Base-by-base conservation (phyloP, 345 rosid genomes). In the Bruguiera parviflora region DNA sequence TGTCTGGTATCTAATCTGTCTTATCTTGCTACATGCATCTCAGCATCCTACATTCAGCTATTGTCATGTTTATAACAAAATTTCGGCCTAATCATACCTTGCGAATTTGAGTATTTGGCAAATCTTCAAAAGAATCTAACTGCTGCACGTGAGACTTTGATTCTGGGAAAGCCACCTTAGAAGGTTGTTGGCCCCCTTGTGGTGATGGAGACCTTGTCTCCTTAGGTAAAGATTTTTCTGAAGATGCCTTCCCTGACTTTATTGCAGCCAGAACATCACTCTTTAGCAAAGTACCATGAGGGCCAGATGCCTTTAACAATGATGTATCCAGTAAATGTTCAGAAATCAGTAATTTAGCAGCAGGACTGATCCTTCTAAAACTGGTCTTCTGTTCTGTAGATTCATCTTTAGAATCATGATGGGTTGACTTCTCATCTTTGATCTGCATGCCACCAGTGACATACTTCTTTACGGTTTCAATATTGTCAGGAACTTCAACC, bases 51-150 rank as follows among this genome's bases (percentile, higher is more conserved):
- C 24, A 24, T n/a, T 53, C 27, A 53, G 21, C 58, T 53, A 15
- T n/a, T 21, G 21, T 53, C 58, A 53, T 53, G 58, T 24, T 6
- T 4, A 53, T 13, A 24, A 53, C 9, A 53, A 53, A n/a, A 53
- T 53, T 53, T 24, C 58, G 6, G 58, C 27, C n/a, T 53, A 66
- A 78, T 47, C 58, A 8, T 80, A 93, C 98, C 98, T 94, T 94
- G 75, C 97, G 98, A 77, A 94, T 94, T 84, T 94, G 98, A 86
- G 88, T 82, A 70, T 94, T 91, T 65, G 98, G 92, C 16, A 88
- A 72, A 80, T 94, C 97, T 84, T 88, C 90, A 70, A 83, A 91
- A 70, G 87, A 81, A 78, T 82, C 83, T 58, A 82, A 71, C 66
- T 74, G 85, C 74, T 81, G 81, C 65, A 70, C 64, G 29, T 66